phyloP scores from a whole-genome alignment of 805 yeast genomes.

The Metschnikowia koreensis region DNA sequence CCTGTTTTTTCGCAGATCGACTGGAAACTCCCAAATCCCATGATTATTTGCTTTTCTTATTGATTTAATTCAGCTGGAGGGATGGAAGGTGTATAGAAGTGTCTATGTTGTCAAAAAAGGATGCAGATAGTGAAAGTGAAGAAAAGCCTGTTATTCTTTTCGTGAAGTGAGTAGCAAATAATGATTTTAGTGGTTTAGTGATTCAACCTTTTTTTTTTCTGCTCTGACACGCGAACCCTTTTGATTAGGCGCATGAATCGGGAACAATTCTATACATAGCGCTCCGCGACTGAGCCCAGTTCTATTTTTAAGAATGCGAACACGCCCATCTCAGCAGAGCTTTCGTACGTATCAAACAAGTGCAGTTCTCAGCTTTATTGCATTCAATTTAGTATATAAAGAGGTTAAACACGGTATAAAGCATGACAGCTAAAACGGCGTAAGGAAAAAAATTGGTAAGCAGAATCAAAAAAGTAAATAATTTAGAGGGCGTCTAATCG shows the following conservation, averaged over 20 bases:
- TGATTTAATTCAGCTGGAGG: background rate
- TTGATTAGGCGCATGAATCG: constrained; percentile 7
- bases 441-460: background rate
- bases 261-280: background rate
- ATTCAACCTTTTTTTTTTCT: background rate
- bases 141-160: background rate
- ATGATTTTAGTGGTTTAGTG: background rate
- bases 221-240: constrained; percentile 1
- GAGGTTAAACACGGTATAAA: background rate
- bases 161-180: background rate
- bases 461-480: background rate
- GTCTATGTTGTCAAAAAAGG: background rate
- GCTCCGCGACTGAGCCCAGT: constrained; percentile 1
- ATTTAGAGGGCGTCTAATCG: background rate
- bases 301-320: constrained; percentile 4
- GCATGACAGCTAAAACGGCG: background rate
- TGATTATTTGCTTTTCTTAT: constrained; percentile 17
- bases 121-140: background rate
- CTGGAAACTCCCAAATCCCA: constrained; percentile 69
- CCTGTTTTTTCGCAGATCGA: constrained; percentile 64
- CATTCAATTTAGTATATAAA: background rate
- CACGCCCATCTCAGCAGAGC: background rate
- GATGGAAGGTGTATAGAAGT: background rate
- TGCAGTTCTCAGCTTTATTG: background rate
- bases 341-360: background rate